A percentile compares a stretch with the other conserved stretches of the same genome.
Conservation (phyloP, 306 rosid species). For the Hylodesmum podocarpum region DNA sequence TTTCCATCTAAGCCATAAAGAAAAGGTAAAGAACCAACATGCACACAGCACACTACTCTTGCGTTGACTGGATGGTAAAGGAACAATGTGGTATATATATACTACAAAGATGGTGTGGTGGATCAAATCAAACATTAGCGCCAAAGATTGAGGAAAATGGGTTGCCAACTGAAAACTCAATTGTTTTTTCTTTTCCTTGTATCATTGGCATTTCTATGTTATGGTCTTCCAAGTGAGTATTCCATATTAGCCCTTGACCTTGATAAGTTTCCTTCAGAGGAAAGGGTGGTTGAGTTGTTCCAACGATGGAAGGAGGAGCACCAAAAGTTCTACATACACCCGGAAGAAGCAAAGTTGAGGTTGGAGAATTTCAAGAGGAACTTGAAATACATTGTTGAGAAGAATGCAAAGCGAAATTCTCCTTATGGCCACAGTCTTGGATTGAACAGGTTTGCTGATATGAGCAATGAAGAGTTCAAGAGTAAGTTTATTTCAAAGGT, state of each 20-base stretch:
- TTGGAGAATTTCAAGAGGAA: slow-evolving; percentile 70
- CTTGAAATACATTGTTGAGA: slow-evolving; percentile 54
- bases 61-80: slow-evolving; percentile 50
- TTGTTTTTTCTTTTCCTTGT: slow-evolving; percentile 36
- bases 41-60: not conserved
- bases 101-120: not conserved
- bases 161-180: slow-evolving; percentile 37
- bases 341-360: slow-evolving; percentile 55
- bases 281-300: slow-evolving; percentile 57
- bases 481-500: slow-evolving; percentile 45
- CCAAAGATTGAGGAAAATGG: slow-evolving; percentile 43
- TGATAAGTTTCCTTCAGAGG: slow-evolving; percentile 51
- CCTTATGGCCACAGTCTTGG: slow-evolving; percentile 45
- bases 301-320: slow-evolving; percentile 59
- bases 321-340: slow-evolving; percentile 44
- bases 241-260: slow-evolving; percentile 44
- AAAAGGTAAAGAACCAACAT: not conserved
- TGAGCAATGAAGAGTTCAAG: slow-evolving; percentile 79
- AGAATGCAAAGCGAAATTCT: slow-evolving; percentile 43
- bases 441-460: slow-evolving; percentile 69
- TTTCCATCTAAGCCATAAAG: not conserved
- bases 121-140: slow-evolving; percentile 8
- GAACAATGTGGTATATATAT: slow-evolving; percentile 36
- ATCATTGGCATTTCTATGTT: slow-evolving; percentile 37
- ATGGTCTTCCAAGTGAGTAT: slow-evolving; percentile 45